Evolutionary conservation across 1,139 yeast genomes (phyloP).

Genomic region (Protomyces arabidopsidicola): DNA sequence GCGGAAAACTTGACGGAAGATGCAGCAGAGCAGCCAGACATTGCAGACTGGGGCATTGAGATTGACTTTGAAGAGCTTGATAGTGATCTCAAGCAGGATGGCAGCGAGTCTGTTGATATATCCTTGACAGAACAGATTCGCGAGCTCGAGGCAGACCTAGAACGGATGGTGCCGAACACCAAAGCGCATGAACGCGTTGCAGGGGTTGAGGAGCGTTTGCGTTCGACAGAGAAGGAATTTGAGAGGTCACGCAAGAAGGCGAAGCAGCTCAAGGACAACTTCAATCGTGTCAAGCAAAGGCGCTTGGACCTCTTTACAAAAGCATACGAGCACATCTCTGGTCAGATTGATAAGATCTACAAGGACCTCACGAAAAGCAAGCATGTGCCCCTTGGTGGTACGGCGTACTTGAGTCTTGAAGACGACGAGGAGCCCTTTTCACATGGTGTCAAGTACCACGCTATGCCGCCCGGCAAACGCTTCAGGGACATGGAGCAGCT

Average conservation of each 20-base stretch:
- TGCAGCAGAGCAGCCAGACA: conserved; percentile 14
- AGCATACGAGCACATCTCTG: conserved; percentile 73
- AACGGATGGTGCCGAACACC: conserved; percentile 67
- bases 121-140: conserved; percentile 49
- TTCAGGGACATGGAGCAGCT: conserved; percentile 88
- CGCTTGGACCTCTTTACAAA: conserved; percentile 61
- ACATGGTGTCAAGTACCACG: conserved; percentile 81
- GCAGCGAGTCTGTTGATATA: conserved; percentile 39
- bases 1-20: conserved; percentile 34
- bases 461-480: conserved; percentile 94
- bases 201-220: conserved; percentile 61
- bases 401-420: conserved; percentile 81
- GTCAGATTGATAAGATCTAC: conserved; percentile 70
- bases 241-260: conserved; percentile 60
- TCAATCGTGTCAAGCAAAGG: conserved; percentile 55
- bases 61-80: conserved; percentile 56
- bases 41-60: conserved; percentile 48
- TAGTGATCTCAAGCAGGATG: conserved; percentile 43
- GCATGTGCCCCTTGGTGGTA: conserved; percentile 78
- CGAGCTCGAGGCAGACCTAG: conserved; percentile 55
- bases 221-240: conserved; percentile 62
- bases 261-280: conserved; percentile 51
- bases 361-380: conserved; percentile 71
- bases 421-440: conserved; percentile 77
- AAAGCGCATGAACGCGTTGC: conserved; percentile 72